phyloP scores from a whole-genome alignment of 202 grass and related monocot species.

The Cymbopogon flexuosus region DNA sequence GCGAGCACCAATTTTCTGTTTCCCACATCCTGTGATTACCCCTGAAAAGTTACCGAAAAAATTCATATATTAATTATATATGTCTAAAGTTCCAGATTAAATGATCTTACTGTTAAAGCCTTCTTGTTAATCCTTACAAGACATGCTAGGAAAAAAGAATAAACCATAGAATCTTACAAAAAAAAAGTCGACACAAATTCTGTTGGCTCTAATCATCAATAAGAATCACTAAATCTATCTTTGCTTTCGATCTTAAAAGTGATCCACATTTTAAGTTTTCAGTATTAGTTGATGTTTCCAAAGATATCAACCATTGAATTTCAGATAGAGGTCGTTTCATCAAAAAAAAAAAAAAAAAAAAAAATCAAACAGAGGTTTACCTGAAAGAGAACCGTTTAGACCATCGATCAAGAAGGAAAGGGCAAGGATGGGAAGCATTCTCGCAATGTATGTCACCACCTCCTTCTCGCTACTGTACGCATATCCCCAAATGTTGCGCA shows the following conservation, averaged over 20 bases:
- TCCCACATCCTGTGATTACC: slow-evolving; percentile 14
- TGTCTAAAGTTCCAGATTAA: not conserved
- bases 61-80: not conserved
- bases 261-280: no score
- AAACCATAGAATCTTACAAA: no score
- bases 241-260: no score
- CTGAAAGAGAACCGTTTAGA: not conserved
- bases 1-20: slow-evolving; percentile 8
- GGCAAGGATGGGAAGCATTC: not conserved
- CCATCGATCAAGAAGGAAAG: not conserved
- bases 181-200: no score
- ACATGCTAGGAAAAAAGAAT: not conserved
- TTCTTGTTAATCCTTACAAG: no score
- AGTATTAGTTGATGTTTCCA: no score
- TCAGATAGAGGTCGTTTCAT: no score
- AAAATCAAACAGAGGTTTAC: no score
- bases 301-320: not conserved
- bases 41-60: not conserved
- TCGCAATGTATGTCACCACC: not conserved
- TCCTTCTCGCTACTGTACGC: not conserved
- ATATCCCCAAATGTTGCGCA: not conserved
- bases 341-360: no score
- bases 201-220: no score
- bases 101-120: not conserved
- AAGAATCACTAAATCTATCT: no score